Percentiles rank a stretch among this genome's conserved stretches.
These are phyloP conservation scores for Quercus variabilis DNA, from an alignment of 306 rosid species.

Conservation along the genomic window DNA sequence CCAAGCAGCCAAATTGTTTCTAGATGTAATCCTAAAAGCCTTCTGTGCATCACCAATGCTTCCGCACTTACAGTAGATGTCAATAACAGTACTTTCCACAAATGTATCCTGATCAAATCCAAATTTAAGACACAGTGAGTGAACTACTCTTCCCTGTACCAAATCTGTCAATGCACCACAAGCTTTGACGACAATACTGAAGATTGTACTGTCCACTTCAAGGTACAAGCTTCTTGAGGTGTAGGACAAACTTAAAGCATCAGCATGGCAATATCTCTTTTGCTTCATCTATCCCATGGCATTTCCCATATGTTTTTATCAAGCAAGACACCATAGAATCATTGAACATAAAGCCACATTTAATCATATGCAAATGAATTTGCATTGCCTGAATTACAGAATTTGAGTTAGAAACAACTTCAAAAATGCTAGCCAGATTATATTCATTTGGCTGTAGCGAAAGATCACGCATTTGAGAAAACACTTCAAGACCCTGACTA, in stretches of 20 bases:
- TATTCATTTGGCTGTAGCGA: neutral
- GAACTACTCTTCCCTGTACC: neutral
- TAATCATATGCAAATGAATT: conserved; percentile 2
- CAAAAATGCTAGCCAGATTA: conserved; percentile 2
- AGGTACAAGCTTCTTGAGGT: neutral
- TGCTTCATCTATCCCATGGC: neutral
- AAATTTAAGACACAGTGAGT: neutral
- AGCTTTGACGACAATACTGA: conserved; percentile 9
- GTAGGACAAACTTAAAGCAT: conserved; percentile 6
- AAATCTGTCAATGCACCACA: conserved; percentile 5
- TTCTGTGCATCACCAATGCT: conserved; percentile 12
- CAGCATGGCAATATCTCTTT: conserved; percentile 1
- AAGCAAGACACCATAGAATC: conserved; percentile 4
- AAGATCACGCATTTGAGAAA: neutral
- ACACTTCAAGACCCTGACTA: neutral
- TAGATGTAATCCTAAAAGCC: neutral
- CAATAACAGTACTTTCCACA: conserved; percentile 13
- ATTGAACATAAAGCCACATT: conserved; percentile 4
- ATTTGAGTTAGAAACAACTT: neutral
- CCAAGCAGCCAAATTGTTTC: conserved; percentile 5
- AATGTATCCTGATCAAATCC: conserved; percentile 6
- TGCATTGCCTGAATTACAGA: conserved; percentile 6
- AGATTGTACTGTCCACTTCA: neutral
- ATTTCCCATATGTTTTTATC: neutral
- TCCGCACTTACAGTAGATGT: conserved; percentile 10